Percentiles rank a stretch among this genome's conserved stretches.
These are phyloP conservation scores for Vitellaria paradoxa DNA, from an alignment of 179 eudicot species.

Conservation along the genomic window DNA sequence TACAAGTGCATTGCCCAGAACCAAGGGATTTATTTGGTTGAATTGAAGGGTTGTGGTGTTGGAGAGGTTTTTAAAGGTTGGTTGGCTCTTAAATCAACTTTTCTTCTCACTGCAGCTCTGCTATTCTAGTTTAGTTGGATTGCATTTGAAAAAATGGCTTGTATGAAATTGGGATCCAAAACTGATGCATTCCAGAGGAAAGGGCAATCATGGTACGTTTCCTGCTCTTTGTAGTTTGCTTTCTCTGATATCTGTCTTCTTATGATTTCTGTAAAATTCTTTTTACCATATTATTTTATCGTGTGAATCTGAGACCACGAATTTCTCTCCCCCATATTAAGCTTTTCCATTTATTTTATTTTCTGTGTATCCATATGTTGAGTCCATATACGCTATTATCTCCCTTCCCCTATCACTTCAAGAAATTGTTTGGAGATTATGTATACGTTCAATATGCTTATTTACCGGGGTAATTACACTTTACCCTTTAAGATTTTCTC, in stretches of 20 bases:
- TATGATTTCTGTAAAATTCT: neutral
- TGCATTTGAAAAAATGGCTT: conserved; percentile 47
- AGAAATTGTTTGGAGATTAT: neutral
- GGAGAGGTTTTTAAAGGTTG: neutral
- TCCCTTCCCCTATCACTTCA: neutral
- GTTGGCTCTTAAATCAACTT: too few species aligned
- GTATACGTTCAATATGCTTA: neutral
- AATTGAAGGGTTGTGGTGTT: too few species aligned
- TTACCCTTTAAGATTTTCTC: too few species aligned
- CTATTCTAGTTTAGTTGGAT: neutral
- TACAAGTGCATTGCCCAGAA: too few species aligned
- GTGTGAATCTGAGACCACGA: neutral
- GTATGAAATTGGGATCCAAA: conserved; percentile 81
- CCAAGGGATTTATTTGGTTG: too few species aligned
- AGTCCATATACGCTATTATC: neutral
- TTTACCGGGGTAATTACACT: neutral
- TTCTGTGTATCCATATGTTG: neutral
- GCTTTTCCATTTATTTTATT: neutral
- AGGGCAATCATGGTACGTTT: conserved; percentile 78
- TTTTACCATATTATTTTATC: neutral
- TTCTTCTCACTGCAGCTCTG: neutral
- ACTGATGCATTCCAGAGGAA: conserved; percentile 72
- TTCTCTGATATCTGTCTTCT: conserved; percentile 5
- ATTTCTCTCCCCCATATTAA: neutral
- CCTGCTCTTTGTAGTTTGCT: conserved; percentile 17